These are phyloP conservation scores for Talaromyces ruber DNA, from an alignment of 495 filamentous ascomycete species.

Conservation along the genomic window DNA sequence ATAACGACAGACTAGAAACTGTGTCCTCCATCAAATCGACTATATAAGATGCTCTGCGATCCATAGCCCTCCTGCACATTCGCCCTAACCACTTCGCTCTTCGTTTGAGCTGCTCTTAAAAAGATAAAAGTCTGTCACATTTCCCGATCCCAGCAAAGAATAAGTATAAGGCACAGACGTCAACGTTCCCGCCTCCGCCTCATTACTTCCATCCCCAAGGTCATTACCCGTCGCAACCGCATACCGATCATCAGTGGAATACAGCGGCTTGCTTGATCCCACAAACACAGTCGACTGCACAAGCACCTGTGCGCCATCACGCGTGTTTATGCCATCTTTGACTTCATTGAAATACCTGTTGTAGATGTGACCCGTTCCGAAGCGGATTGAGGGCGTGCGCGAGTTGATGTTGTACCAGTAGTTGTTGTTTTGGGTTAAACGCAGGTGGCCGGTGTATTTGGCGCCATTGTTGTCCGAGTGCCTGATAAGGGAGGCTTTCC, in stretches of 20 bases:
- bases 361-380: background rate
- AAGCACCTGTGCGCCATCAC: background rate
- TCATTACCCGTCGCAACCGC: background rate
- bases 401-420: constrained; percentile 54
- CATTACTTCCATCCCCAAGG: background rate
- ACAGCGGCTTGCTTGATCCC: background rate
- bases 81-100: too few relatives aligned
- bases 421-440: constrained; percentile 55
- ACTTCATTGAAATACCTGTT: background rate
- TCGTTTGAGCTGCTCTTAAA: too few relatives aligned
- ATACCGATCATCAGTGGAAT: background rate
- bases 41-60: too few relatives aligned
- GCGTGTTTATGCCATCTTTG: background rate
- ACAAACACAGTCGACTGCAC: background rate
- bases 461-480: constrained; percentile 39
- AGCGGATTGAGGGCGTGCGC: constrained; percentile 47
- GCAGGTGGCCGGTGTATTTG: constrained; percentile 45
- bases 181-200: background rate
- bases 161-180: background rate
- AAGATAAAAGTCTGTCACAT: background rate
- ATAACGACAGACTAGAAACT: too few relatives aligned
- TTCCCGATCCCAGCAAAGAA: background rate
- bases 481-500: constrained; percentile 54
- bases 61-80: too few relatives aligned
- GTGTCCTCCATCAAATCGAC: too few relatives aligned